phyloP scores from a whole-genome alignment of 139 green algal genomes.

The Haematococcus lacustris region DNA sequence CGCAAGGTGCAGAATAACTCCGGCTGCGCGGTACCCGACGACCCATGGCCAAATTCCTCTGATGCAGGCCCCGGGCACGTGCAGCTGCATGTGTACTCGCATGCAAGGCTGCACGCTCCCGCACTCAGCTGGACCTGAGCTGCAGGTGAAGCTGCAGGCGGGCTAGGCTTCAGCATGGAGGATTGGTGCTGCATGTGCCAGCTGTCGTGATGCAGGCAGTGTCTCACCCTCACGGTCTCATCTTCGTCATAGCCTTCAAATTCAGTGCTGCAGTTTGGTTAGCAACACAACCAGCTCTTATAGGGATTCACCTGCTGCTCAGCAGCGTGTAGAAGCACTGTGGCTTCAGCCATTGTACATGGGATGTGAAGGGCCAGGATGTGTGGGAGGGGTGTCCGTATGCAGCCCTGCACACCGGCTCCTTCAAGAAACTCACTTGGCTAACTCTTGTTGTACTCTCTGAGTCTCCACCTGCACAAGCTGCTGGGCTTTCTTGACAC shows the following conservation, averaged over 20 bases:
- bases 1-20: too few relatives aligned
- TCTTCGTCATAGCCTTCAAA: constrained; percentile 87
- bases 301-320: background rate
- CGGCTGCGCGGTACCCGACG: too few relatives aligned
- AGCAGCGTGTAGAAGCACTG: background rate
- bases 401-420: background rate
- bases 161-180: too few relatives aligned
- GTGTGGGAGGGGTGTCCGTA: background rate
- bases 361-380: background rate
- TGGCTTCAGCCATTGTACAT: background rate
- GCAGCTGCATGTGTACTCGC: too few relatives aligned
- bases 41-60: background rate
- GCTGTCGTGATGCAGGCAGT: background rate
- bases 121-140: too few relatives aligned
- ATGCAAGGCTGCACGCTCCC: too few relatives aligned
- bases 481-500: constrained; percentile 87
- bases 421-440: constrained; percentile 38
- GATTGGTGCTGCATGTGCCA: too few relatives aligned
- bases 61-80: too few relatives aligned
- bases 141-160: too few relatives aligned
- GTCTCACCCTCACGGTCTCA: constrained; percentile 72
- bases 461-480: constrained; percentile 87
- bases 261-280: constrained; percentile 51
- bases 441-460: constrained; percentile 83
- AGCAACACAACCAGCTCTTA: background rate